Evolutionary conservation across 495 filamentous ascomycete genomes (phyloP), one percentile per base, ranked within the genome.

Genomic region (Penicillium psychrofluorescens): DNA sequence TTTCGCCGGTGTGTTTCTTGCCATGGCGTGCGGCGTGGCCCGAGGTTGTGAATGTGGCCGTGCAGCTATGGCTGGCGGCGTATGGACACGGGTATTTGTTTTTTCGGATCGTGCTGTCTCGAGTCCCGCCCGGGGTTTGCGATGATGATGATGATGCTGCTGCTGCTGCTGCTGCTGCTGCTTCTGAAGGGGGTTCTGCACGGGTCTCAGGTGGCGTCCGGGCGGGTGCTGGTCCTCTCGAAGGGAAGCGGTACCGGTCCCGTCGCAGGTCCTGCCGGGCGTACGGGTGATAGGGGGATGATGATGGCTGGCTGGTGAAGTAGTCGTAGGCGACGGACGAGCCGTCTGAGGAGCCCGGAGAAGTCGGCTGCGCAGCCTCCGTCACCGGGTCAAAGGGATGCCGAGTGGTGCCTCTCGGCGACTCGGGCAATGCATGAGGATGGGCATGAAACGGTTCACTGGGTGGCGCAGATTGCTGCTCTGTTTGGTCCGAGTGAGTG

Each of bases 1-100:
- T 97, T 68, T 95, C 89, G 15, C 88, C 91, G 0, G 90, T 95
- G 66, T 97, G 91, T 58, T 95, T 95, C 61, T 95, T 95, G 41
- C 89, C 90, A 58, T 97, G 91, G 7, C 91, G 83, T n/a, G 91
- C 90, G 2, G 92, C 88, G 57, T 97, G 91, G 36, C 91, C 91
- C 0, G 92, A 96, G 0, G 91, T 97, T 36, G 91, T 96, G 63
- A 97, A 97, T 0, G 85, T 88, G 51, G 87, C 87, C 28, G 78
- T 70, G 61, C 87, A 92, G 10, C 77, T 72, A 55, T 85, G 84
- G 12, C 71, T 75, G 27, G 81, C 74, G 29, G 78, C 75, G 53
- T 76, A 76, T 1, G 74, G 74, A 35, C 74, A 78, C 4, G 74
- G 73, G 44, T 76, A 78, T 53, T 76, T 78, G 54, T 76, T 78